Evolutionary conservation across 2,329 filamentous ascomycete genomes (phyloP), one percentile per base, ranked within the genome.

Genomic region (Aspergillus neotritici): DNA sequence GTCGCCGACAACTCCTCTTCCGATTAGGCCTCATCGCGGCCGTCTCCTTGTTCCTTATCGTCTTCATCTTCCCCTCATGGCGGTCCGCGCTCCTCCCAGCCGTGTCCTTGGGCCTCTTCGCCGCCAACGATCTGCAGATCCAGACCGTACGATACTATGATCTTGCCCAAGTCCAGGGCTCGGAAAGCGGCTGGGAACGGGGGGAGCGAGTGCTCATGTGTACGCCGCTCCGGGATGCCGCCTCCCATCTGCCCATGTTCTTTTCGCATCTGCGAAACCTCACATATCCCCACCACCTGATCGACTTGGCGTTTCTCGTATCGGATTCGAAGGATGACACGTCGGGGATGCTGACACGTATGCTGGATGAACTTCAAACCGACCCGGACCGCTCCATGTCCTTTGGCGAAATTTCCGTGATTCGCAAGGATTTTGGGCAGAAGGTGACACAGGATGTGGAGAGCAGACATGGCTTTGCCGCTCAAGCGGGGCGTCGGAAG

Each of bases 401-500:
- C 12, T 98, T 90, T 62, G 93, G 93, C 48, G 93, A 98, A 70
- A 93, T 98, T 46, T 95, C 88, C 1, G 93, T 98, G 47, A 90
- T 98, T 53, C 88, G 97, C 70, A 98, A 98, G 71, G 91, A 98
- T 66, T 98, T 98, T 72, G 93, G 93, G 3, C 93, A 98, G 65
- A 91, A 91, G 64, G 93, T 98, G 47, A 87, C 94, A 51, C 93
- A 98, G 68, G 91, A 98, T 69, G 89, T 97, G 17, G 93, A 98
- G 71, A 95, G 88, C 64, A 84, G 93, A 54, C 93, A 98, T 67
- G 94, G 93, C 16, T 98, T 98, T 62, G 93, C 91, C 25, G 93
- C 93, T 1, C 93, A 98, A 68, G 93, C 93, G 16, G 86, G 84
- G 54, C 79, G 93, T 57, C 82, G 93, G 67, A 98, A 98, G 72